Evolutionary conservation across 2,329 filamentous ascomycete genomes (phyloP), one percentile per base, ranked within the genome.

Genomic region (Talaromyces verruculosus): DNA sequence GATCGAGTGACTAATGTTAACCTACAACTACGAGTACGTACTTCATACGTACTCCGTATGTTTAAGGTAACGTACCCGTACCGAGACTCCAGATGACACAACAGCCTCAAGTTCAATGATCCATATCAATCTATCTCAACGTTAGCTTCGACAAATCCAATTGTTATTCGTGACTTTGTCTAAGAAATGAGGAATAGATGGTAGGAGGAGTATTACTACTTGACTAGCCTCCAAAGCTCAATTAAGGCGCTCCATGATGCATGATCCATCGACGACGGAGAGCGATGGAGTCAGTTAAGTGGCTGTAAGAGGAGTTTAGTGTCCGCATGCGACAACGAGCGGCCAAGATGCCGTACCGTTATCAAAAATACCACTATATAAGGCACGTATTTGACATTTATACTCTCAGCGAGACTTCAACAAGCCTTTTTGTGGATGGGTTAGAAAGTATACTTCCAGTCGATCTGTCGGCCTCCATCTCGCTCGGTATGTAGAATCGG

Each of bases 381-480:
- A 33, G 28, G 25, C n/a, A 33, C 13, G 53, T 15, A 37, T 39
- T 22, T 39, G 53, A 37, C 51, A 35, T 55, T 35, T 39, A 57
- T 22, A 37, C 5, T 37, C 33, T 19, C n/a, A 55, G 13, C 6
- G 25, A 17, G 28, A n/a, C 3, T 17, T 37, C 49, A 55, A 37
- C 51, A 55, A 37, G 53, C 53, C 11, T 35, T 33, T 43, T 33
- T 43, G 7, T 53, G 25, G 47, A 51, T 51, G 47, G n/a, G 5
- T 19, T 17, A 11, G n/a, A 55, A 35, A 55, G 51, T 35, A 35
- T 22, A 6, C 25, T 61, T 43, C 11, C 19, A 43, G 45, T 11
- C 22, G 33, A 55, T 53, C 47, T 28, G 15, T 43, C 30, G 15
- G 47, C 45, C 45, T 62, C 41, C 43, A 62, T 53, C 60, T 53